These are phyloP conservation scores for Lepidium africanum DNA, from an alignment of 345 rosid genomes.

Conservation along the genomic window DNA sequence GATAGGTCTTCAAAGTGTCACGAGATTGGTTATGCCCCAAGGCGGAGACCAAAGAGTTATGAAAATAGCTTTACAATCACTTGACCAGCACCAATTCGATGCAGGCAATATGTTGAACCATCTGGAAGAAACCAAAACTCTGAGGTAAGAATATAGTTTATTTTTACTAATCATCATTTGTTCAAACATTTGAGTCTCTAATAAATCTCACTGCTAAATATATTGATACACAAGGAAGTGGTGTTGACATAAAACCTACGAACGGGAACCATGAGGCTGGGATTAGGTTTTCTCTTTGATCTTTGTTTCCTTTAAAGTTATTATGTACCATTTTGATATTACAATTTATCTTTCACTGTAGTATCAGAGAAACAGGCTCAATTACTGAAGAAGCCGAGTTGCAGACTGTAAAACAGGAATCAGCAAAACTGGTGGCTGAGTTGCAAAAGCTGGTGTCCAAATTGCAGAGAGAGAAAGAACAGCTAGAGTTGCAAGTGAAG, in stretches of 20 bases:
- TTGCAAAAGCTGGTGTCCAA: neutral
- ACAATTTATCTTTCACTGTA: neutral
- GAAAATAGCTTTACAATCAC: neutral
- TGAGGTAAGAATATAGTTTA: neutral
- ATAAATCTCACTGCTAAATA: neutral
- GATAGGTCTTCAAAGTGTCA: slow-evolving; percentile 54
- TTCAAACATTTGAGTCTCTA: neutral
- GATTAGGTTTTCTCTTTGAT: slow-evolving; percentile 5
- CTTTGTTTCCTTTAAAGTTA: neutral
- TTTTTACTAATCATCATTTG: neutral
- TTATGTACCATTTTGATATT: neutral
- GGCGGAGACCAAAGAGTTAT: slow-evolving; percentile 21
- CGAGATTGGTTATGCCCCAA: slow-evolving; percentile 52
- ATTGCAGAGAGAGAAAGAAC: neutral
- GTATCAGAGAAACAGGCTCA: neutral
- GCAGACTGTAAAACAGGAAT: slow-evolving; percentile 2
- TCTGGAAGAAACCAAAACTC: neutral
- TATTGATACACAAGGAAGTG: neutral
- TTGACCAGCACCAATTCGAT: neutral
- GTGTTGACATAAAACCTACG: neutral
- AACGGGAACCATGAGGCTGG: neutral
- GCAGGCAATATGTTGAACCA: neutral
- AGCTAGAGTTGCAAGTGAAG: neutral
- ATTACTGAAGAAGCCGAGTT: neutral
- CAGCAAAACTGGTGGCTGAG: neutral